Conservation (phyloP, 139 green algal genomes). For the Trebouxia sp. region DNA sequence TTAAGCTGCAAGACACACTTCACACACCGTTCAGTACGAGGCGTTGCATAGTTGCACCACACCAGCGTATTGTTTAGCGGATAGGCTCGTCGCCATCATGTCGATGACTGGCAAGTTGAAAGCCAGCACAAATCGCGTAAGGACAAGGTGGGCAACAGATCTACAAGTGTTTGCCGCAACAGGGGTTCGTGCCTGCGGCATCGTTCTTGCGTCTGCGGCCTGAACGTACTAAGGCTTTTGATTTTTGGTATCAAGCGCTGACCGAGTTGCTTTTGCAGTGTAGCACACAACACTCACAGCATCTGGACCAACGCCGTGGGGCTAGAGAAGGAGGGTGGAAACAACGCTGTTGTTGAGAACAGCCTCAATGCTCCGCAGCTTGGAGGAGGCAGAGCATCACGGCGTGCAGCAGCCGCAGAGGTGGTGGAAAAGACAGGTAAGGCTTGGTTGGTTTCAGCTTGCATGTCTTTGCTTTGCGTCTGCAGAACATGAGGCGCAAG, state of each 20-base stretch:
- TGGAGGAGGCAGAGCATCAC: conserved; percentile 44
- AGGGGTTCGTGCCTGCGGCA: too few species aligned
- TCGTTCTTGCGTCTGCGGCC: neutral
- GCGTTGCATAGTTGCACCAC: neutral
- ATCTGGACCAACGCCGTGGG: conserved; percentile 88
- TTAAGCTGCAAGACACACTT: too few species aligned
- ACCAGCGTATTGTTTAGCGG: neutral
- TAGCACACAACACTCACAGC: conserved; percentile 69
- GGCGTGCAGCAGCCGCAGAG: conserved; percentile 64
- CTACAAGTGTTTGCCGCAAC: neutral
- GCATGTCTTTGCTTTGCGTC: neutral
- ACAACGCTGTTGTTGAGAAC: conserved; percentile 75
- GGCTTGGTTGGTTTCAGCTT: neutral
- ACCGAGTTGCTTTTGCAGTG: conserved; percentile 41
- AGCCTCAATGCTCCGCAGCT: conserved; percentile 67
- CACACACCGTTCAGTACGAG: too few species aligned
- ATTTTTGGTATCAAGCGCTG: neutral
- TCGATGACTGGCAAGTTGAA: conserved; percentile 47
- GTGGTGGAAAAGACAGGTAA: conserved; percentile 57
- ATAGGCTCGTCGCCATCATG: conserved; percentile 1
- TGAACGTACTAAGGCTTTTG: neutral
- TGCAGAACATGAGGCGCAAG: neutral
- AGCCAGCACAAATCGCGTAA: conserved; percentile 57
- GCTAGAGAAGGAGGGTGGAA: conserved; percentile 49
- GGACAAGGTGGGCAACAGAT: conserved; percentile 61